Evolutionary conservation across 768 basidiomycete genomes (phyloP).

Genomic region (Mycena galopus): DNA sequence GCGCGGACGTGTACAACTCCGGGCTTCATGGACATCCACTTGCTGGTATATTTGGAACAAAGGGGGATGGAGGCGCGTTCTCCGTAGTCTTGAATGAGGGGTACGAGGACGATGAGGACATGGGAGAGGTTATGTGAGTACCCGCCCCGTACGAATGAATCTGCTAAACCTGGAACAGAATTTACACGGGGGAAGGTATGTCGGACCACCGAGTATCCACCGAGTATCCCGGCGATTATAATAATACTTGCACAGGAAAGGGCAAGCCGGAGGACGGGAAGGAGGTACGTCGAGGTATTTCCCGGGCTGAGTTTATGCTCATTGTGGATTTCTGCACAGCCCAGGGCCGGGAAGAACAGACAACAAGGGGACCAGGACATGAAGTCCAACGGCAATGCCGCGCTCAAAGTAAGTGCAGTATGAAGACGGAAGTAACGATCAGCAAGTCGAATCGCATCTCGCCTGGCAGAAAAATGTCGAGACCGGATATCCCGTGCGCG

Average conservation of each 20-base stretch:
- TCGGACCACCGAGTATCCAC: no score
- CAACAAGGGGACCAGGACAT: conserved; percentile 31
- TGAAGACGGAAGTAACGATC: background rate
- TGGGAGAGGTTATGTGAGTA: conserved; percentile 28
- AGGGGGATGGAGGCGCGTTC: conserved; percentile 27
- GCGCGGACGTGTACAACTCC: conserved; percentile 21
- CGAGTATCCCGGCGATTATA: background rate
- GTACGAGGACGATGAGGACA: conserved; percentile 34
- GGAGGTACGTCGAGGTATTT: background rate
- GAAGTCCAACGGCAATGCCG: conserved; percentile 22
- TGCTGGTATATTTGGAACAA: conserved; percentile 31
- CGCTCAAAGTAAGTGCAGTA: conserved; percentile 25
- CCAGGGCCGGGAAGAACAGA: conserved; percentile 9
- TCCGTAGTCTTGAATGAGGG: conserved; percentile 34
- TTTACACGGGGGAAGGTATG: conserved; percentile 36
- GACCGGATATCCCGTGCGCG: conserved; percentile 19
- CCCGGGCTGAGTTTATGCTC: no score
- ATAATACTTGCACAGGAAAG: conserved; percentile 14
- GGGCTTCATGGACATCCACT: conserved; percentile 22
- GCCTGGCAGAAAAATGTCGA: background rate
- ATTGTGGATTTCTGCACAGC: background rate
- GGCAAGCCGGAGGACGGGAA: conserved; percentile 22
- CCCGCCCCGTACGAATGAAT: background rate
- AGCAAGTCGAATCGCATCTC: background rate
- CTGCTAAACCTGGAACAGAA: conserved; percentile 8